phyloP scores from a whole-genome alignment of 2,329 filamentous ascomycete species.

The Colletotrichum paranaense region DNA sequence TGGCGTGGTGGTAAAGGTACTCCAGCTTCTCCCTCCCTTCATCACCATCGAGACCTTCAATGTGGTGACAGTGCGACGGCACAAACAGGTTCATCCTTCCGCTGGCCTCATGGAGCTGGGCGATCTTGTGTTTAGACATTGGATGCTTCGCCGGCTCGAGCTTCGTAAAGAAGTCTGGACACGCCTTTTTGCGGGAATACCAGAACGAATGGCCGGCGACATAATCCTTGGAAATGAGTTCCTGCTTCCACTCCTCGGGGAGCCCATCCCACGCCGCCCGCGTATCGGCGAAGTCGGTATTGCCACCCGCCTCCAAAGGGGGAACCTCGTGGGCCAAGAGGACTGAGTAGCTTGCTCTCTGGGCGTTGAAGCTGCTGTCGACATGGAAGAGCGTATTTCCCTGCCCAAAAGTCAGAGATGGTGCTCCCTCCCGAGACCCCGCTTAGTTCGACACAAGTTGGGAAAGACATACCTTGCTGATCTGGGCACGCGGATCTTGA shows the following conservation, averaged over 20 bases:
- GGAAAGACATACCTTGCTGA: constrained; percentile 47
- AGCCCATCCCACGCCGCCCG: constrained; percentile 62
- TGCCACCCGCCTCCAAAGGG: constrained; percentile 57
- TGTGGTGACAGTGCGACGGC: constrained; percentile 63
- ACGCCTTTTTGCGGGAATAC: constrained; percentile 63
- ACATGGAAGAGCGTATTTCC: constrained; percentile 66
- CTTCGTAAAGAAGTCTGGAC: constrained; percentile 59
- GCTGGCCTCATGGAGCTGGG: constrained; percentile 62
- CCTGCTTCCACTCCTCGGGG: constrained; percentile 44
- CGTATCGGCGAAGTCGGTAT: constrained; percentile 65
- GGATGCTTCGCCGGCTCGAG: constrained; percentile 52
- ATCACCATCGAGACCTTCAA: constrained; percentile 53
- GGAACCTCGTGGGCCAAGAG: constrained; percentile 62
- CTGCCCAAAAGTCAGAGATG: constrained; percentile 15
- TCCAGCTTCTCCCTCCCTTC: constrained; percentile 51
- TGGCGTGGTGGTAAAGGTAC: constrained; percentile 58
- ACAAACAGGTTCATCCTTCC: constrained; percentile 65
- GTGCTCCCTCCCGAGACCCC: no score
- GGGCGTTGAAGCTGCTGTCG: constrained; percentile 66
- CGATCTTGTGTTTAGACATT: constrained; percentile 58
- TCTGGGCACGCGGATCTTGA: constrained; percentile 52
- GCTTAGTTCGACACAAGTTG: no score
- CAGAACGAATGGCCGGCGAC: constrained; percentile 62
- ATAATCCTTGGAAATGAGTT: constrained; percentile 52
- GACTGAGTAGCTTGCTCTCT: constrained; percentile 62